Evolutionary conservation across 805 yeast species (phyloP).

Genomic region (Kurtzmaniella fragi): DNA sequence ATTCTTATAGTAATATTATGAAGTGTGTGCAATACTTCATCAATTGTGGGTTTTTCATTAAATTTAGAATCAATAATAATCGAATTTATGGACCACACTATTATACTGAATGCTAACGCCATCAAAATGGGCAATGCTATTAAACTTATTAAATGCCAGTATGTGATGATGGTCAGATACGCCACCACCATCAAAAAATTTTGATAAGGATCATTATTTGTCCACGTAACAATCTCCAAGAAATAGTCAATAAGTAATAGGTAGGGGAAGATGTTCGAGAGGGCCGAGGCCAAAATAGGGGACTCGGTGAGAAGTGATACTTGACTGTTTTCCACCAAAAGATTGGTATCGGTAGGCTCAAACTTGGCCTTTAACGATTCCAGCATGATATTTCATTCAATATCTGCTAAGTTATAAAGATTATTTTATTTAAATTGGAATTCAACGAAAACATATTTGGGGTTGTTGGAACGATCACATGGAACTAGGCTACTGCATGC

Average conservation of each 20-base stretch:
- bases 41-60: conserved; percentile 47
- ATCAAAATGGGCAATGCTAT: conserved; percentile 36
- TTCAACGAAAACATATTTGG: no score
- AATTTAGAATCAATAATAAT: conserved; percentile 36
- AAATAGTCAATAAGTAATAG: conserved; percentile 40
- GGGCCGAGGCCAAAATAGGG: conserved; percentile 44
- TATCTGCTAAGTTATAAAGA: no score
- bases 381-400: background rate
- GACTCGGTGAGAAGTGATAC: conserved; percentile 31
- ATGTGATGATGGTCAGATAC: conserved; percentile 34
- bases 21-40: conserved; percentile 45
- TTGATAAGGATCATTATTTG: conserved; percentile 45
- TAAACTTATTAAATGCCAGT: conserved; percentile 37
- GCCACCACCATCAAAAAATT: conserved; percentile 38
- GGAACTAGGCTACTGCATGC: no score
- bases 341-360: conserved; percentile 34
- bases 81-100: conserved; percentile 43
- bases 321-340: conserved; percentile 24
- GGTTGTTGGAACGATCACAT: no score
- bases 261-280: conserved; percentile 45
- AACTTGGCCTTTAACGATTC: conserved; percentile 19
- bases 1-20: conserved; percentile 42
- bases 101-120: conserved; percentile 31
- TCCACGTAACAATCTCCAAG: conserved; percentile 49
- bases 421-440: no score